Percentiles rank a stretch among this genome's conserved stretches.
Conservation (phyloP, 257 asterid genomes). For the Nicotiana tomentosiformis region DNA sequence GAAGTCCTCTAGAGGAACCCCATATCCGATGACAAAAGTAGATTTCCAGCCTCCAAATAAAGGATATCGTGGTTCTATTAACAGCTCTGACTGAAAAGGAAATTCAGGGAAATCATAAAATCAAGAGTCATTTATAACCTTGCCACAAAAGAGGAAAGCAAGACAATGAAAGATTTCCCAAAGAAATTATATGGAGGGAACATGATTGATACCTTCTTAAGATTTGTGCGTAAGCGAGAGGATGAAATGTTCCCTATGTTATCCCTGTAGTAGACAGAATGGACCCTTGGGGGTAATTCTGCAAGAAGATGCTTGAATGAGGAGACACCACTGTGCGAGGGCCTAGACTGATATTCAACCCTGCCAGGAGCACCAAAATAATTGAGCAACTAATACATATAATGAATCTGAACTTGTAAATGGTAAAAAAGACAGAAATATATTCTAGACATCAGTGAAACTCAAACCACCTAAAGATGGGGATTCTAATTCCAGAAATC, state of each 20-base stretch:
- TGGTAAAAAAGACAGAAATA: not conserved
- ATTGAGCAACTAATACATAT: constrained; percentile 10
- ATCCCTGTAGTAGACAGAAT: constrained; percentile 98
- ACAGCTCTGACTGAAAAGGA: constrained; percentile 74
- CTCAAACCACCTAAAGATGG: not conserved
- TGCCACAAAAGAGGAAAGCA: not conserved
- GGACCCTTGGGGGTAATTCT: constrained; percentile 89
- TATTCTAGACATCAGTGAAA: not conserved
- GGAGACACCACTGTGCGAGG: constrained; percentile 62
- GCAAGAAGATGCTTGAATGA: constrained; percentile 95
- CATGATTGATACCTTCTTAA: constrained; percentile 61
- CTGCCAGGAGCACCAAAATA: constrained; percentile 37
- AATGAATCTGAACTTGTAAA: not conserved
- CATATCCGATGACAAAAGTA: constrained; percentile 84
- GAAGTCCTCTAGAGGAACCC: constrained; percentile 84
- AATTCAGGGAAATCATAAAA: constrained; percentile 8
- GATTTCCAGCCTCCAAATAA: constrained; percentile 99
- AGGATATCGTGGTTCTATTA: constrained; percentile 94
- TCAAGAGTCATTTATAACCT: not conserved
- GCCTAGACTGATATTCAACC: constrained; percentile 87
- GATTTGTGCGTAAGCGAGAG: constrained; percentile 66
- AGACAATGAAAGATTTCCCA: not conserved
- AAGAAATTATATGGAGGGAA: constrained; percentile 2
- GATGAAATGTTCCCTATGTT: constrained; percentile 88
- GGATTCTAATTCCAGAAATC: not conserved